These are phyloP conservation scores for Arthrobotrys iridis DNA, from an alignment of 2,329 filamentous ascomycete species.

Conservation along the genomic window DNA sequence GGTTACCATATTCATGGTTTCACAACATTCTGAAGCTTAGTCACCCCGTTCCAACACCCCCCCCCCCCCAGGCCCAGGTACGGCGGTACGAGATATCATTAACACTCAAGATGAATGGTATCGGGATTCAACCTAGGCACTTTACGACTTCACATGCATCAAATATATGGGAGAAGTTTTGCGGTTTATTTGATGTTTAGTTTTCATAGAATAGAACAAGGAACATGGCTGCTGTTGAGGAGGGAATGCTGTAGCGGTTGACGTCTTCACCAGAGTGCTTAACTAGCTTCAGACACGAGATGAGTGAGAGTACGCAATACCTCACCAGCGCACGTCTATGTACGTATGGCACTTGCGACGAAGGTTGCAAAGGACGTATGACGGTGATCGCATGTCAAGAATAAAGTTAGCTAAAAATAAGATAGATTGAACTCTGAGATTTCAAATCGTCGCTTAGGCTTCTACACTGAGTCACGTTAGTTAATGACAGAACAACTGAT, in stretches of 20 bases:
- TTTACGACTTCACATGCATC: conserved; percentile 41
- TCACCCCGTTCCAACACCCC: conserved; percentile 17
- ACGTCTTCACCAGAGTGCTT: conserved; percentile 27
- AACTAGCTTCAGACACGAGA: conserved; percentile 27
- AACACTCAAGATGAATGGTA: not conserved
- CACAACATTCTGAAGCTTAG: conserved; percentile 34
- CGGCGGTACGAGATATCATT: not conserved
- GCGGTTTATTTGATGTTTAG: conserved; percentile 22
- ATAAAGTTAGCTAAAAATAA: conserved; percentile 45
- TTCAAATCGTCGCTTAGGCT: conserved; percentile 49
- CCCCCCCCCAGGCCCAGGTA: not conserved
- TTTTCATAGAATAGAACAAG: conserved; percentile 10
- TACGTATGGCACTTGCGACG: conserved; percentile 36
- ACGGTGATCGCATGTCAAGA: conserved; percentile 15
- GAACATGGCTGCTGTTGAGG: not conserved
- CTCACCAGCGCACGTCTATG: conserved; percentile 29
- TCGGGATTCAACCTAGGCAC: conserved; percentile 44
- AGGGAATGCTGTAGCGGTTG: conserved; percentile 25
- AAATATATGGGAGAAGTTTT: not conserved
- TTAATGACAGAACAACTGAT: not conserved
- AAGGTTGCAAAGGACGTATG: conserved; percentile 2
- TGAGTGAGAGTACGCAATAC: conserved; percentile 50
- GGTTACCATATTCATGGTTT: conserved; percentile 20
- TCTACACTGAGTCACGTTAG: conserved; percentile 49
- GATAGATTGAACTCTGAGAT: conserved; percentile 9